These are phyloP conservation scores for Kalaharituber pfeilii DNA, from an alignment of 2,329 filamentous ascomycete species.

Conservation along the genomic window DNA sequence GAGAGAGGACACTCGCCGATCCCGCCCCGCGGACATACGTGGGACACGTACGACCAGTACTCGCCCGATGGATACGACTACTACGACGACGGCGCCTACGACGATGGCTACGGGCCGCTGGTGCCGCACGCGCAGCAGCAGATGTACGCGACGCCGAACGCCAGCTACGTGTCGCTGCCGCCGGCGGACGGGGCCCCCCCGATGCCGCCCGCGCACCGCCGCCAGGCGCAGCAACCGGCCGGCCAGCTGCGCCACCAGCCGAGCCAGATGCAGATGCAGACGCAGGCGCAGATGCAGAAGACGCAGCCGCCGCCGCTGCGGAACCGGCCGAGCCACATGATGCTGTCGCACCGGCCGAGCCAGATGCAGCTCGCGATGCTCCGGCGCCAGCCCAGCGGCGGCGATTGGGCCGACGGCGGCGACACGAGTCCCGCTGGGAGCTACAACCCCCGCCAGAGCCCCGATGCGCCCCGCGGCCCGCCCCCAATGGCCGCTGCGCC, in stretches of 20 bases:
- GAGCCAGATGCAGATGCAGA: slow-evolving; percentile 8
- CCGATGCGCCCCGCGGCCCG: neutral
- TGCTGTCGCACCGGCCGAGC: slow-evolving; percentile 5
- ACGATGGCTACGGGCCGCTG: neutral
- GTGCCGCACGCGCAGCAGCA: neutral
- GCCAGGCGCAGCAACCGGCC: slow-evolving; percentile 2
- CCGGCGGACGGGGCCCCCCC: neutral
- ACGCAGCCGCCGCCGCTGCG: slow-evolving; percentile 13
- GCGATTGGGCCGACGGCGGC: neutral
- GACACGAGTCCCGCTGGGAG: neutral
- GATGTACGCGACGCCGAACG: neutral
- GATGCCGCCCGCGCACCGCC: neutral
- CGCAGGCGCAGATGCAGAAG: slow-evolving; percentile 4
- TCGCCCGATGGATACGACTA: neutral
- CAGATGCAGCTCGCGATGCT: slow-evolving; percentile 2
- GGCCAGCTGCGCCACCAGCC: slow-evolving; percentile 14
- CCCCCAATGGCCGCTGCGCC: neutral
- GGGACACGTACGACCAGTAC: neutral
- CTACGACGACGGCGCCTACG: neutral
- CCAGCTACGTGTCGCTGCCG: slow-evolving; percentile 1
- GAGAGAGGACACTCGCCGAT: neutral
- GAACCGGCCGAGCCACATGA: slow-evolving; percentile 4
- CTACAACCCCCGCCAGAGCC: neutral
- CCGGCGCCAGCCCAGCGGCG: neutral
- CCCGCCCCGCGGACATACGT: neutral